Percentiles rank a stretch among this genome's conserved stretches.
Evolutionary conservation across 768 basidiomycete species (phyloP).

Genomic region (Kondoa subrosea): DNA sequence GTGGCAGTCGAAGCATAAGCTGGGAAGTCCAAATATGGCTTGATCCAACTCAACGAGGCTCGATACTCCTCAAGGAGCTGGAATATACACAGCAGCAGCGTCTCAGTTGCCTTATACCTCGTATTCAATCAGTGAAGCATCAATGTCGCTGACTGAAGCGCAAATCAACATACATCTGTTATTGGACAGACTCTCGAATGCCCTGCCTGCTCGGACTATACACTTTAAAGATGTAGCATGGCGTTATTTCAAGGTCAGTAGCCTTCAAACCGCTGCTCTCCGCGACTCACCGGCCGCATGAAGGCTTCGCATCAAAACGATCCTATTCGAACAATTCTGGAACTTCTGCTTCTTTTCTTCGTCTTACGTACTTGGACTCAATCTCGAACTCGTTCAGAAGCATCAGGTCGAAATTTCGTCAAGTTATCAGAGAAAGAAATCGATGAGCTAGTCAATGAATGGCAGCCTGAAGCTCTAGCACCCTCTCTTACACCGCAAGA

Average conservation of each 20-base stretch:
- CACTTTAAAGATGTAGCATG: conserved; percentile 30
- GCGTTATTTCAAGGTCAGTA: conserved; percentile 37
- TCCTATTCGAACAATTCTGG: conserved; percentile 76
- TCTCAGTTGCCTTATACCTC: no score
- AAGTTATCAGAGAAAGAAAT: conserved; percentile 91
- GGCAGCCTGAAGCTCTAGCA: conserved; percentile 69
- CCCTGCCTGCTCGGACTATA: conserved; percentile 5
- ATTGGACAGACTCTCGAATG: background rate
- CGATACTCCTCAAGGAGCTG: no score
- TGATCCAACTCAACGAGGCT: background rate
- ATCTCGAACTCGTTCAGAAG: conserved; percentile 70
- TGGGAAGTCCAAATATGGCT: no score
- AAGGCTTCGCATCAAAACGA: conserved; percentile 83
- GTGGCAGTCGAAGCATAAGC: background rate
- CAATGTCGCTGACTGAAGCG: background rate
- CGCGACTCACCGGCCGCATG: background rate
- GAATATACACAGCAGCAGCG: no score
- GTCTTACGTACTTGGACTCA: conserved; percentile 80
- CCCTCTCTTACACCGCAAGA: conserved; percentile 43
- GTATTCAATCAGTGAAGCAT: background rate
- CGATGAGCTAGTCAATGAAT: conserved; percentile 89
- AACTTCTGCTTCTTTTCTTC: conserved; percentile 71
- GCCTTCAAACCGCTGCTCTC: background rate
- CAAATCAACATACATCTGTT: background rate
- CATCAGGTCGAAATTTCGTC: conserved; percentile 71